A percentile compares a stretch with the other conserved stretches of the same genome.
phyloP scores from a whole-genome alignment of 2,329 filamentous ascomycete species.

The Cladophialophora psammophila region DNA sequence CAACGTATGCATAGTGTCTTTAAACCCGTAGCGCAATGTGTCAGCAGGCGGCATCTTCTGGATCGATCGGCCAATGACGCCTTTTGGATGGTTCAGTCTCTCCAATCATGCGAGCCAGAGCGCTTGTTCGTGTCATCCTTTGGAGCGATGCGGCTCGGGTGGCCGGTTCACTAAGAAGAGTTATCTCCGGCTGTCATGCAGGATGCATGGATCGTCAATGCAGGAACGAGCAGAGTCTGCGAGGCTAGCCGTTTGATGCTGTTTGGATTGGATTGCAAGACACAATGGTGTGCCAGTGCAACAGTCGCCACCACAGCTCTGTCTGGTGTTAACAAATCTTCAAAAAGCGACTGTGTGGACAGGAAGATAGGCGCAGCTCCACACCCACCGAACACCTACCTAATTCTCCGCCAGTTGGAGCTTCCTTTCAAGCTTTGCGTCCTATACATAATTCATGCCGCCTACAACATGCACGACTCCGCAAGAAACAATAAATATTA shows the following conservation, averaged over 20 bases:
- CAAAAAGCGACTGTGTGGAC: neutral
- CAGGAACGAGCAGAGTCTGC: neutral
- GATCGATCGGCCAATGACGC: neutral
- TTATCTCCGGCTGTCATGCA: constrained; percentile 3
- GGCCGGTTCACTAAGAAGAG: neutral
- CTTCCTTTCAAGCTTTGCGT: too few relatives aligned
- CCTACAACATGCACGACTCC: too few relatives aligned
- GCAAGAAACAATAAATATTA: too few relatives aligned
- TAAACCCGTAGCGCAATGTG: neutral
- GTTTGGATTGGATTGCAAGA: neutral
- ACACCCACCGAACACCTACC: too few relatives aligned
- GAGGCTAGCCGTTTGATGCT: neutral
- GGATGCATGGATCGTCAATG: constrained; percentile 1
- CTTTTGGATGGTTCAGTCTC: neutral
- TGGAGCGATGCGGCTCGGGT: neutral
- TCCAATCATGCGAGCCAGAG: neutral
- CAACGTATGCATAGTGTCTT: neutral
- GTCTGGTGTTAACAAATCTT: neutral
- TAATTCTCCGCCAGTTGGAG: too few relatives aligned
- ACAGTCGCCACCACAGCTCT: neutral
- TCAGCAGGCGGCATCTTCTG: neutral
- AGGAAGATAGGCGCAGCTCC: neutral
- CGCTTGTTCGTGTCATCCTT: constrained; percentile 16
- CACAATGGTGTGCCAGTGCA: neutral
- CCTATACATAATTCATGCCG: too few relatives aligned